These are phyloP conservation scores for Rhododendron mucronatum DNA, from an alignment of 148 eudicot genomes.

Conservation along the genomic window DNA sequence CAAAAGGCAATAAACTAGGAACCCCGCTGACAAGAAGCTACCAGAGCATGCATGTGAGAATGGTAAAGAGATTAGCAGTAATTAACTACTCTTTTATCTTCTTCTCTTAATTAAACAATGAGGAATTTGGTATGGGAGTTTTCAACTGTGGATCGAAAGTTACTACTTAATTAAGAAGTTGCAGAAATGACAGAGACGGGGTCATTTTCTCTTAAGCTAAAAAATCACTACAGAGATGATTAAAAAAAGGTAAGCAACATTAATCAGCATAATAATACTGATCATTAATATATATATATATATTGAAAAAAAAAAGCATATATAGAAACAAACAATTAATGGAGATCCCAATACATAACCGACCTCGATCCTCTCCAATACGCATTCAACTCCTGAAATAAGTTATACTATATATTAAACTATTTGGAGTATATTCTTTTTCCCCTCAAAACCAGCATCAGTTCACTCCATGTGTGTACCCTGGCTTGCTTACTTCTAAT, in stretches of 20 bases:
- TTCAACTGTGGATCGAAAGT: background rate
- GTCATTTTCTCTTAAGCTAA: background rate
- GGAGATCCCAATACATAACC: constrained; percentile 5
- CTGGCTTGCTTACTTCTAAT: background rate
- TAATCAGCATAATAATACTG: background rate
- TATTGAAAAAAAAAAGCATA: no score
- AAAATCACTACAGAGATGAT: background rate
- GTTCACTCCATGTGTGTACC: background rate
- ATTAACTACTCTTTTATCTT: no score
- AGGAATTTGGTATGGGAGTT: background rate
- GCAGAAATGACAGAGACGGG: background rate
- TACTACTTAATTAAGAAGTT: background rate
- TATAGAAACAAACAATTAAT: background rate
- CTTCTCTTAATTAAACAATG: background rate
- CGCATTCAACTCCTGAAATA: background rate
- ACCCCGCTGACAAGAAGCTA: constrained; percentile 2
- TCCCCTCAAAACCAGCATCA: background rate
- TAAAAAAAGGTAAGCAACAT: background rate
- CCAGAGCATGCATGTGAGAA: constrained; percentile 7
- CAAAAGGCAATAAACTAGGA: background rate
- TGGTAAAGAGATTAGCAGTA: background rate
- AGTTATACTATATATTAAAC: background rate
- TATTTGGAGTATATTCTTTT: no score
- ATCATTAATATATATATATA: no score
- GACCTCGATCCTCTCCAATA: background rate